Percentiles rank a stretch among this genome's conserved stretches.
phyloP scores from a whole-genome alignment of 305 asterid species.

The Euphrasia arctica region DNA sequence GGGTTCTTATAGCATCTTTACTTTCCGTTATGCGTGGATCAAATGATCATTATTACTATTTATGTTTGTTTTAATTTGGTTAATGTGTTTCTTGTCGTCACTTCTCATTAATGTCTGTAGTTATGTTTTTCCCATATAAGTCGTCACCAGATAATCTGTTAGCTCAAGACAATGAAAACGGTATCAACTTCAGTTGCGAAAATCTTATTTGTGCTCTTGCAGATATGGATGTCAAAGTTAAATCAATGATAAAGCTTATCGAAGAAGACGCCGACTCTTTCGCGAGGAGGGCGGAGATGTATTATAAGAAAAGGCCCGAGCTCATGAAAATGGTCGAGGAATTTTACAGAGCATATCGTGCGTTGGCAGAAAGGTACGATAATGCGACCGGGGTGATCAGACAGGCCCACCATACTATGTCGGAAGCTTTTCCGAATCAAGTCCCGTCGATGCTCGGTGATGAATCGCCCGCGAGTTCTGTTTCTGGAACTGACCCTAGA shows the following conservation, averaged over 20 bases:
- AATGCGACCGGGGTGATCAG: conserved; percentile 97
- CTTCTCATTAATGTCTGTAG: conserved; percentile 1
- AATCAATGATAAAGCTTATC: conserved; percentile 92
- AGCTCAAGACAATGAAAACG: conserved; percentile 1
- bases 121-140: background rate
- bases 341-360: conserved; percentile 93
- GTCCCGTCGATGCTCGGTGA: conserved; percentile 51
- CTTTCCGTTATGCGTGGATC: conserved; percentile 1
- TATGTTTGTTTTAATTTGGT: background rate
- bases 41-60: background rate
- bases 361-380: conserved; percentile 95
- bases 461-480: conserved; percentile 57
- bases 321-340: conserved; percentile 95
- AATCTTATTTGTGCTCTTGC: conserved; percentile 23
- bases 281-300: conserved; percentile 98
- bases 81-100: background rate
- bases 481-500: conserved; percentile 50
- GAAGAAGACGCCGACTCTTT: conserved; percentile 98
- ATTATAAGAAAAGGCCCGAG: conserved; percentile 97
- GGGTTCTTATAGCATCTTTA: background rate
- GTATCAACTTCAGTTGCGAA: conserved; percentile 8
- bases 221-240: conserved; percentile 95
- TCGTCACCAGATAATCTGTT: conserved; percentile 17
- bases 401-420: conserved; percentile 91
- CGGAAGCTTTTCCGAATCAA: conserved; percentile 89